phyloP scores from a whole-genome alignment of 164 flowering plant genomes.

The Tetracentron sinense region DNA sequence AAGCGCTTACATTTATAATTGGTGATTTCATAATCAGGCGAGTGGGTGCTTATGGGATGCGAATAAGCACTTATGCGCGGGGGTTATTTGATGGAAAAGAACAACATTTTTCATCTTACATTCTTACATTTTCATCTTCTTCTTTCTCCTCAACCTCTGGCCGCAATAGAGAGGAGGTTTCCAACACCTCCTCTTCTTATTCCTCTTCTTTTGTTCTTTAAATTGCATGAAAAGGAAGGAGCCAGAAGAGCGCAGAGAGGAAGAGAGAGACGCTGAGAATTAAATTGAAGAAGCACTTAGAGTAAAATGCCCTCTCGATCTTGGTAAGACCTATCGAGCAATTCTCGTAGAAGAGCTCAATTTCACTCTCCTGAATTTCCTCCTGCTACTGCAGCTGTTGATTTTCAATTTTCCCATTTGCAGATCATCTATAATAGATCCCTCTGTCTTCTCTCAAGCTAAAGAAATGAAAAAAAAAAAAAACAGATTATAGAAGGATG shows the following conservation, averaged over 20 bases:
- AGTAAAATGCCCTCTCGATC: constrained; percentile 25
- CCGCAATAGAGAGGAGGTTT: too few species aligned
- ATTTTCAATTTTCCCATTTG: constrained; percentile 52
- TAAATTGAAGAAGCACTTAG: constrained; percentile 49
- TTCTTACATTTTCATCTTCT: too few species aligned
- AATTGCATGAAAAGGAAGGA: constrained; percentile 29
- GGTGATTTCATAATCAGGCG: too few species aligned
- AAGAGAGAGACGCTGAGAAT: constrained; percentile 39
- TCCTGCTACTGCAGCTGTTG: constrained; percentile 27
- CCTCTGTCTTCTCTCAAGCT: constrained; percentile 4
- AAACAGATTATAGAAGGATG: background rate
- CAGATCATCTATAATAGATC: constrained; percentile 45
- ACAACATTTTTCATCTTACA: too few species aligned
- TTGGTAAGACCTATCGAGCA: constrained; percentile 27
- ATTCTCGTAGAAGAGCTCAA: constrained; percentile 21
- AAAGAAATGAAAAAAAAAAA: too few species aligned
- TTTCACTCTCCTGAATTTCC: constrained; percentile 11
- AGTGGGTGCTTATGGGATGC: too few species aligned
- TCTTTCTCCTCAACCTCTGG: too few species aligned
- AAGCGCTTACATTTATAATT: too few species aligned
- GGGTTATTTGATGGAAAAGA: too few species aligned
- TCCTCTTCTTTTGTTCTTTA: too few species aligned
- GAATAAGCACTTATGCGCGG: too few species aligned
- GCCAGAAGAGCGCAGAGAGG: constrained; percentile 47
- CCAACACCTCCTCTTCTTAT: too few species aligned